These are phyloP conservation scores for Novakomyces olei DNA, from an alignment of 805 yeast genomes.

Conservation along the genomic window DNA sequence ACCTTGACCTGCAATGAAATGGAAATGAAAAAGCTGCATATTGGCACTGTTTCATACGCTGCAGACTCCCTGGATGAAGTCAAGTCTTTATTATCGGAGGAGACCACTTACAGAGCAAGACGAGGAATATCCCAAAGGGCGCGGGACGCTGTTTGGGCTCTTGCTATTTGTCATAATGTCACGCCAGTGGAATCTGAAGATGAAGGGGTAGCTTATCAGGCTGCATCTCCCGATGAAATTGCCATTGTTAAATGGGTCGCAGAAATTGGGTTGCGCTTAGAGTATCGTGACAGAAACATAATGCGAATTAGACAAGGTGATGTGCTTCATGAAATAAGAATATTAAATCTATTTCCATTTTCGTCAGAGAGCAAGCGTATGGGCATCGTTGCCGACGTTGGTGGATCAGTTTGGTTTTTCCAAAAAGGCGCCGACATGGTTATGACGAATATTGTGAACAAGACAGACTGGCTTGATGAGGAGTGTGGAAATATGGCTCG, in stretches of 20 bases:
- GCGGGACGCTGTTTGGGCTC: conserved; percentile 54
- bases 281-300: conserved; percentile 60
- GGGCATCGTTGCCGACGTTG: conserved; percentile 50
- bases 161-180: conserved; percentile 92
- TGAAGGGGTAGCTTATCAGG: conserved; percentile 64
- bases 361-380: conserved; percentile 87
- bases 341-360: conserved; percentile 76
- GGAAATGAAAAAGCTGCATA: conserved; percentile 81
- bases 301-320: conserved; percentile 41
- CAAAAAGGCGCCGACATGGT: conserved; percentile 95
- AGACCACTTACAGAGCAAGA: conserved; percentile 5
- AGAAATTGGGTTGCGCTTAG: conserved; percentile 56
- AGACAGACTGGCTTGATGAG: conserved; percentile 91
- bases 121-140: conserved; percentile 58
- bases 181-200: conserved; percentile 72
- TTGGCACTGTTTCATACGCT: conserved; percentile 82
- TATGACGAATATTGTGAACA: conserved; percentile 61
- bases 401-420: conserved; percentile 38
- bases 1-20: conserved; percentile 94
- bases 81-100: conserved; percentile 31
- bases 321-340: conserved; percentile 30
- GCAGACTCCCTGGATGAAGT: conserved; percentile 85
- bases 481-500: conserved; percentile 96
- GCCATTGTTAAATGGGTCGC: conserved; percentile 91
- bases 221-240: conserved; percentile 96